phyloP scores from a whole-genome alignment of 2,329 filamentous ascomycete genomes.

The Pseudogymnoascus sp. region DNA sequence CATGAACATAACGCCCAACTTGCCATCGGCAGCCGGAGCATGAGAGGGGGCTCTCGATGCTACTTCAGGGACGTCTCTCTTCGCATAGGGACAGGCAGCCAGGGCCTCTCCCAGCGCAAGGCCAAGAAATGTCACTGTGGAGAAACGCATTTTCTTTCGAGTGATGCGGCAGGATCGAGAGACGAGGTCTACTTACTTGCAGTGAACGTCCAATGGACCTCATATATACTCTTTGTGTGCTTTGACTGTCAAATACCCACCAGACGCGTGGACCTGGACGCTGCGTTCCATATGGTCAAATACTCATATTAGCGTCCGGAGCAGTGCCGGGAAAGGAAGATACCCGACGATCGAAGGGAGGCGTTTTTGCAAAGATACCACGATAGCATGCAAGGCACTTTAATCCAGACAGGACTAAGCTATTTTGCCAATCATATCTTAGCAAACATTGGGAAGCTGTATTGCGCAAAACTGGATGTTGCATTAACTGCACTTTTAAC shows the following conservation, averaged over 20 bases:
- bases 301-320: background rate
- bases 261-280: background rate
- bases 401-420: background rate
- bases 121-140: background rate
- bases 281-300: background rate
- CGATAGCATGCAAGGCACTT: background rate
- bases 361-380: background rate
- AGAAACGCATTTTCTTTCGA: conserved; percentile 8
- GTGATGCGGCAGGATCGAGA: background rate
- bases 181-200: background rate
- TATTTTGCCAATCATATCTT: background rate
- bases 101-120: background rate
- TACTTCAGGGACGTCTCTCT: background rate
- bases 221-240: background rate
- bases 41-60: background rate
- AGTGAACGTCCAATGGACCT: background rate
- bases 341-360: background rate
- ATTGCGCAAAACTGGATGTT: background rate
- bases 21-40: background rate
- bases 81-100: background rate
- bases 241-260: background rate
- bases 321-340: background rate
- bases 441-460: background rate
- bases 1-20: conserved; percentile 24
- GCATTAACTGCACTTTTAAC: background rate